Base-by-base conservation (phyloP, 768 basidiomycete genomes). In the Rhizopogon vulgaris region DNA sequence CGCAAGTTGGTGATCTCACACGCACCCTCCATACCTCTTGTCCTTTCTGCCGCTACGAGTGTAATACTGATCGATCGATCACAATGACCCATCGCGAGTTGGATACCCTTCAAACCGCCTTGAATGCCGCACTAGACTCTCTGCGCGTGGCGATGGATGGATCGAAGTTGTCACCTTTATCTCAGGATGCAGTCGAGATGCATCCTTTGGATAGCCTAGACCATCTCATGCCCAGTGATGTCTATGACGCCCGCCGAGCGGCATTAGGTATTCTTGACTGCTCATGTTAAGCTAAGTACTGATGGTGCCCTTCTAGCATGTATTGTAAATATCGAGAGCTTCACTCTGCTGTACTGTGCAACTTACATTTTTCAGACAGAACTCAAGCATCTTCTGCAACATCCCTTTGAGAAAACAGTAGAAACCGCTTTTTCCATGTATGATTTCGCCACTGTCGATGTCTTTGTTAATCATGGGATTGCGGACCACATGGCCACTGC, bases 391-490 rank as follows among this genome's bases (percentile, higher is more conserved):
- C 38, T 50, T 42, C 28, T 50, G 3, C 49, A 50, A 41, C 38
- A 30, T 22, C 49, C 49, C 6, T 50, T 41, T 32, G 49, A 50
- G 18, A 50, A 50, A 42, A 24, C 27, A 2, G 27, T 27, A 22
- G 49, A 50, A 25, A 15, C 24, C 9, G 5, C 60, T 8, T 56
- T 39, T 11, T 50, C 57, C 8, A 55, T 62, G 15, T 62, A 62
- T 17, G 57, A 60, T 34, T 54, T 51, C 11, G 50, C 55, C 5
- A 41, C 49, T 37, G 45, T 62, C 3, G 54, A 62, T 25, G 53
- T 56, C 18, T 32, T 58, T 4, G 47, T 62, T 11, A 51, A 60
- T 17, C 48, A 53, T 17, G 60, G 60, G 1, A 51, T 62, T 14
- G 37, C 52, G 22, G 60, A 62, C 39, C 24, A 48, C 22, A 52